Conservation (phyloP, 2,329 filamentous ascomycete genomes). For the Ceratocystis papillata region DNA sequence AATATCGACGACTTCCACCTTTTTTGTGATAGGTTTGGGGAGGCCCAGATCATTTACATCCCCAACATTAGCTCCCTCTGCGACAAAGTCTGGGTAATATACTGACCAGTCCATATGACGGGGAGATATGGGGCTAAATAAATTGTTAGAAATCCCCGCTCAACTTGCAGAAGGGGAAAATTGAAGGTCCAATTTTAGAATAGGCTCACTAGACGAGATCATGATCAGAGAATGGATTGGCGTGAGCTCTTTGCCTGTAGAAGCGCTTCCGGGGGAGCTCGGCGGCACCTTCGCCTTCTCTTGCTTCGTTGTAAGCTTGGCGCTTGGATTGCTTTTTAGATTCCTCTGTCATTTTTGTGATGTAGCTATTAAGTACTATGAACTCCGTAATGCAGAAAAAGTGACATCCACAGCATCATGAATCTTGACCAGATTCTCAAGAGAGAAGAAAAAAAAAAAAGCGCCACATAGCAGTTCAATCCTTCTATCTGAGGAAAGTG, state of each 20-base stretch:
- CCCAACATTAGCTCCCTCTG: constrained; percentile 28
- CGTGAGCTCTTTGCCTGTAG: constrained; percentile 91
- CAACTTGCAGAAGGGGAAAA: not conserved
- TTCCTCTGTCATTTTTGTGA: constrained; percentile 28
- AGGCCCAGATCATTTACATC: constrained; percentile 18
- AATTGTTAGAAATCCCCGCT: constrained; percentile 19
- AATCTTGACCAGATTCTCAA: not conserved
- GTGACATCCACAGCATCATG: not conserved
- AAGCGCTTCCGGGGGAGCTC: constrained; percentile 86
- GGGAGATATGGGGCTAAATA: constrained; percentile 60
- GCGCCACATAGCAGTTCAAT: not conserved
- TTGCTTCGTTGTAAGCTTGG: constrained; percentile 46
- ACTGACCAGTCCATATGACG: constrained; percentile 82
- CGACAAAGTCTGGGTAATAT: constrained; percentile 66
- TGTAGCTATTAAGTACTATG: constrained; percentile 7
- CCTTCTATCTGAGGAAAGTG: constrained; percentile 13
- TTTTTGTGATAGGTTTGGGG: constrained; percentile 33
- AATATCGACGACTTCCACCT: constrained; percentile 90
- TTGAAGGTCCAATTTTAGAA: not conserved
- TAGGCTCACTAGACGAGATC: constrained; percentile 66
- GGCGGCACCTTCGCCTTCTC: constrained; percentile 36
- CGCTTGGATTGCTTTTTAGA: constrained; percentile 53
- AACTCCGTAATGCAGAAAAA: not conserved
- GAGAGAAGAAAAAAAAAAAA: constrained; percentile 13
- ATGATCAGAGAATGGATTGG: constrained; percentile 97